Percentiles rank a stretch among this genome's conserved stretches.
These are phyloP conservation scores for Neofusicoccum laricinum DNA, from an alignment of 2,329 filamentous ascomycete genomes.

Conservation along the genomic window DNA sequence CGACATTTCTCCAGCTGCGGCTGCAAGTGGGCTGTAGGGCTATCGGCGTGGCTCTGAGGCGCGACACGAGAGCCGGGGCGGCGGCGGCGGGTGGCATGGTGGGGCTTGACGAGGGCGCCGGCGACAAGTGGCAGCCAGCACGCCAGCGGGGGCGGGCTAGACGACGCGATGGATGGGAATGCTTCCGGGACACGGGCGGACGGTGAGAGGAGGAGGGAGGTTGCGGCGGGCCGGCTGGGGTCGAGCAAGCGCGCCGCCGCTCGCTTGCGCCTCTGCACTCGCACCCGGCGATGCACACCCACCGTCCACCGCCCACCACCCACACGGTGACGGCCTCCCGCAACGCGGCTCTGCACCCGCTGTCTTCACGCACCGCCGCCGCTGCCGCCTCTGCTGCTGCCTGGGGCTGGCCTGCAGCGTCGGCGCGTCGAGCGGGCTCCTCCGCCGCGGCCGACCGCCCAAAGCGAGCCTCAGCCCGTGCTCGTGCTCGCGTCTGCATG, in stretches of 20 bases:
- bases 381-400: not conserved
- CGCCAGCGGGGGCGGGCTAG: not conserved
- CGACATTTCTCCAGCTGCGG: not conserved
- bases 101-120: not conserved
- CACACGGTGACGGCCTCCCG: not conserved
- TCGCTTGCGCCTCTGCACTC: not conserved
- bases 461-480: not conserved
- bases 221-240: not conserved
- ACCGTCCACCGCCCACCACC: too few species aligned
- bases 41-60: not conserved
- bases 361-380: not conserved
- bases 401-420: not conserved
- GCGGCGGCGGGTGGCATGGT: not conserved
- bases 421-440: not conserved
- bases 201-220: not conserved
- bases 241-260: not conserved
- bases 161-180: not conserved
- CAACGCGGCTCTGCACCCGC: not conserved
- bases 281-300: not conserved
- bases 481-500: not conserved
- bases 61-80: not conserved
- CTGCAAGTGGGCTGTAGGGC: constrained; percentile 7
- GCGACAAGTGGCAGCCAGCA: not conserved
- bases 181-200: not conserved
- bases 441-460: not conserved